Conservation (phyloP, 805 yeast species). For the Komagataella pastoris region DNA sequence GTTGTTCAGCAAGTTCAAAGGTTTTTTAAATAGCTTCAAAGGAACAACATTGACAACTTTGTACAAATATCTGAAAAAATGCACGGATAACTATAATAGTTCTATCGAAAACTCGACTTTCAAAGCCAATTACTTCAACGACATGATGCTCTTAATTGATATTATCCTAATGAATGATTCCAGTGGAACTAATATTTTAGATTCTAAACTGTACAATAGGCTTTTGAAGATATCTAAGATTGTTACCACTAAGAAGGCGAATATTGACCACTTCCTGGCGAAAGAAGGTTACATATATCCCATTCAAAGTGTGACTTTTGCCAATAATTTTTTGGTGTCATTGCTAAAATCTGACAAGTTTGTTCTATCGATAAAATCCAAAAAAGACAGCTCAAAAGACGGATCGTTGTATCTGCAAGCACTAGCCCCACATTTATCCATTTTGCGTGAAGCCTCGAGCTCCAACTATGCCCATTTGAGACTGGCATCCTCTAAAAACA, state of each 20-base stretch:
- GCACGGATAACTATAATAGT: conserved; percentile 18
- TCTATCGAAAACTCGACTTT: conserved; percentile 16
- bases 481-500: conserved; percentile 14
- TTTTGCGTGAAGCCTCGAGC: conserved; percentile 4
- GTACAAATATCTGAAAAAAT: conserved; percentile 19
- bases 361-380: conserved; percentile 1
- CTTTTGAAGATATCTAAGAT: conserved; percentile 15
- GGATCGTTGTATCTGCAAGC: not conserved
- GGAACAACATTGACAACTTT: conserved; percentile 11
- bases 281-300: conserved; percentile 15
- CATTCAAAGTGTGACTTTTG: conserved; percentile 13
- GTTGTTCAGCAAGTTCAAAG: conserved; percentile 17
- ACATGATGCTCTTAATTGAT: conserved; percentile 15
- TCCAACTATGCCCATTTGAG: conserved; percentile 16
- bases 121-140: conserved; percentile 18
- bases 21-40: conserved; percentile 19
- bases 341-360: conserved; percentile 19
- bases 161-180: conserved; percentile 15
- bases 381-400: not conserved
- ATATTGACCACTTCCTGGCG: conserved; percentile 1
- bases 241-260: conserved; percentile 9
- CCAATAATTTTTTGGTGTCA: conserved; percentile 13
- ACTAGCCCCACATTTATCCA: not conserved
- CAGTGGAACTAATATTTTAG: conserved; percentile 12
- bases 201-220: conserved; percentile 16